Percentiles rank a stretch among this genome's conserved stretches.
phyloP scores from a whole-genome alignment of 73 alveolate species.

The Stentor coeruleus region DNA sequence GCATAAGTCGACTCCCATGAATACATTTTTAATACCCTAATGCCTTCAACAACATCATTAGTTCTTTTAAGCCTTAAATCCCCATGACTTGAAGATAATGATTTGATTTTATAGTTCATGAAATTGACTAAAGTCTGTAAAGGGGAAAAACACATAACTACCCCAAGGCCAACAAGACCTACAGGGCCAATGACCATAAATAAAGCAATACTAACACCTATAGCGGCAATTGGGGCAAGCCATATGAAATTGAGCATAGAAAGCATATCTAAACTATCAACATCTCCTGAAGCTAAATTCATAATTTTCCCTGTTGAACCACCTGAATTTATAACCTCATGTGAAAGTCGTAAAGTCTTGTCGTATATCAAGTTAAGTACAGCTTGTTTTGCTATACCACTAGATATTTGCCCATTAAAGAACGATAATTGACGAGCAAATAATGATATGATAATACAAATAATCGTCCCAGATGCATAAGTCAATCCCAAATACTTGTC shows the following conservation, averaged over 20 bases:
- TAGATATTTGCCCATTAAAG: too few species aligned
- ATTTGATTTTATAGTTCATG: neutral
- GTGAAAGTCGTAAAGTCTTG: too few species aligned
- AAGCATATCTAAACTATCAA: neutral
- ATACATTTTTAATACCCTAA: neutral
- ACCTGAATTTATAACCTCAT: too few species aligned
- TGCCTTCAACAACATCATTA: neutral
- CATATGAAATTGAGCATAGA: neutral
- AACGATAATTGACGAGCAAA: too few species aligned
- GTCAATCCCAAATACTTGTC: too few species aligned
- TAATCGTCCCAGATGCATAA: too few species aligned
- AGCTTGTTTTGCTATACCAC: too few species aligned
- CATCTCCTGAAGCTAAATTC: neutral
- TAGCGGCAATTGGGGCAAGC: neutral
- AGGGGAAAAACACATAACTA: neutral
- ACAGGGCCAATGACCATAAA: neutral
- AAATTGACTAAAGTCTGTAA: neutral
- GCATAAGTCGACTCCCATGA: neutral
- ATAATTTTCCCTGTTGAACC: neutral
- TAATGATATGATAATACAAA: too few species aligned
- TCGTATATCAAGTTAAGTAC: too few species aligned
- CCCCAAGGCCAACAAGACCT: conserved; percentile 10
- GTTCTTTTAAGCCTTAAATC: neutral
- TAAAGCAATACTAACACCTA: neutral
- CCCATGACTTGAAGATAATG: neutral